Evolutionary conservation across 1,284 basidiomycete species (phyloP), one percentile per base, ranked within the genome.

Genomic region (Leccinum holopus): DNA sequence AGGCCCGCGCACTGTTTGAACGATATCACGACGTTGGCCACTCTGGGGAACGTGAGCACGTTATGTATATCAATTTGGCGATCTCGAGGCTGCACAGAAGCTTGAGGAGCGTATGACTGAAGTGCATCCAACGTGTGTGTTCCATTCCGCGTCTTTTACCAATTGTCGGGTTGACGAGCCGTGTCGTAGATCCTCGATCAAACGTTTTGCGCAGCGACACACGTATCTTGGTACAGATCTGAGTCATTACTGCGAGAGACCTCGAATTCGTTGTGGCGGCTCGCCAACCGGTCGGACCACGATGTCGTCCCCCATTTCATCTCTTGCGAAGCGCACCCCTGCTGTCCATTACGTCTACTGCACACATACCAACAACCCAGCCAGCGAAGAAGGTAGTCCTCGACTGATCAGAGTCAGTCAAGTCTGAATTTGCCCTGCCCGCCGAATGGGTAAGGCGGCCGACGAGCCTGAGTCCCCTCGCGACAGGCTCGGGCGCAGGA

Each of bases 11-110:
- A 0, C 79, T 99, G 30, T 98, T 99, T 72, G 96, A 99, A 75
- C 87, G 93, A 52, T 14, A 90, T 95, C 41, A 81, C 84, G 6
- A 89, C 84, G 12, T 11, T 82, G 92, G 53, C 87, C 91, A 0
- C 82, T 99, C 14, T 99, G 96, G 96, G 94, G 98, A 70, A 86
- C 92, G 55, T 99, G 96, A 97, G 88, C 94, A 3, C 84, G 90
- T 63, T 97, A 97, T 78, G 95, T 98, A 76, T 97, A 97, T 79
- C 90, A 93, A 72, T 98, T 93, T 73, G 95, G 95, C 25, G 95
- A 97, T 76, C 81, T 95, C n/a, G 87, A 92, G 55, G 91, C 92
- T 2, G 88, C 94, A 9, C 87, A 91, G 66, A 94, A 96, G 75
- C 84, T 98, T 58, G 95, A 98, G 75, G 86, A 88, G 65, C 86